Evolutionary conservation across 2,329 filamentous ascomycete genomes (phyloP), one percentile per base, ranked within the genome.

Genomic region (Botrytis byssoidea): DNA sequence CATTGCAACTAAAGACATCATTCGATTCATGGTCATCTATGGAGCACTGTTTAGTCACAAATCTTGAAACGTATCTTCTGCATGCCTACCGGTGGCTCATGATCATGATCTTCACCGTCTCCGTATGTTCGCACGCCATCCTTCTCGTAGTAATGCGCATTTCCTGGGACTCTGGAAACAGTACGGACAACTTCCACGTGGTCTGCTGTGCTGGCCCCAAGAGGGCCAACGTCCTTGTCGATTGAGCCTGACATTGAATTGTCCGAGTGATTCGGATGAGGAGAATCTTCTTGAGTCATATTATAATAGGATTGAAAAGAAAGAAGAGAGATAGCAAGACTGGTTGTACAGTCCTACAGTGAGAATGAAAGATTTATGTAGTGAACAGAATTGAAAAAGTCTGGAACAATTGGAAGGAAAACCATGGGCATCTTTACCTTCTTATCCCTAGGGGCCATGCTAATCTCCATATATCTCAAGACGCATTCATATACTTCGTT

Each of bases 1-100:
- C 88, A 90, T 70, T 71, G 88, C 87, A 20, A 87, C 76, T 61
- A 90, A 83, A 66, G 85, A 85, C 86, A 90, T 82, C 73, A 90
- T 88, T 8, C 87, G 86, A 86, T 89, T 89, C 35, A 90, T 81
- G 20, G 83, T 84, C 85, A 88, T 77, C 71, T 75, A 63, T 40
- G 29, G 73, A 89, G 32, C 8, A 88, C 86, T 85, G 86, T 89
- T 89, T 74, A 68, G 66, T 10, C 20, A 57, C 18, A 12, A 32
- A 42, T 22, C 9, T 22, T 18, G 1, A 6, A n/a, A 68, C 12
- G 2, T 10, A 32, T 57, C 37, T 29, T 68, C 40, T 37, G 14
- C n/a, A 57, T 40, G 77, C 81, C 73, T 80, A 86, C 85, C 35
- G 83, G 83, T 69, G 83, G 83, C 75, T 86, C 84, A 75, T 83